Conservation (phyloP, 495 filamentous ascomycete genomes). For the Oidiodendron maius region DNA sequence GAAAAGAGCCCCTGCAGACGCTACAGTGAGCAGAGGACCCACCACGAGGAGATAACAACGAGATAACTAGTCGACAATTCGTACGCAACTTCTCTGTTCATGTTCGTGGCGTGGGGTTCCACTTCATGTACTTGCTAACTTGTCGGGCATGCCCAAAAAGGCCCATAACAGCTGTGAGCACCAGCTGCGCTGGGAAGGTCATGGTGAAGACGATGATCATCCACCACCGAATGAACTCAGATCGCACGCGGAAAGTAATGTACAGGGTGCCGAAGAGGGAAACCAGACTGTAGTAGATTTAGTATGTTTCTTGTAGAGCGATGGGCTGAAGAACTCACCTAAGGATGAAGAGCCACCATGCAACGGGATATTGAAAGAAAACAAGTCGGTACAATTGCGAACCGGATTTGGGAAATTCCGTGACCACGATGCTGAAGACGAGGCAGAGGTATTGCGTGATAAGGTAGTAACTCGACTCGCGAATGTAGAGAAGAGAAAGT, state of each 20-base stretch:
- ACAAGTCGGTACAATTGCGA: background rate
- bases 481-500: slow-evolving; percentile 2
- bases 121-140: slow-evolving; percentile 1
- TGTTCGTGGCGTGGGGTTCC: slow-evolving; percentile 8
- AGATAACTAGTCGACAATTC: background rate
- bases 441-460: slow-evolving; percentile 10
- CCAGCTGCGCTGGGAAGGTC: slow-evolving; percentile 1
- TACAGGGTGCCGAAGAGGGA: slow-evolving; percentile 1
- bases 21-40: too few relatives aligned
- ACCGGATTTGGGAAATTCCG: slow-evolving; percentile 4
- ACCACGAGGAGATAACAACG: too few relatives aligned
- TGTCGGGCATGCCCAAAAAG: slow-evolving; percentile 6
- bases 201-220: slow-evolving; percentile 2
- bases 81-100: background rate
- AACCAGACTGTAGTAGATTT: slow-evolving; percentile 1
- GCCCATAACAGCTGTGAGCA: slow-evolving; percentile 4
- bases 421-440: background rate
- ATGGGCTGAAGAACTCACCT: slow-evolving; percentile 2
- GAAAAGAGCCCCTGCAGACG: too few relatives aligned
- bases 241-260: slow-evolving; percentile 5
- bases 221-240: slow-evolving; percentile 1
- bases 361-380: slow-evolving; percentile 9
- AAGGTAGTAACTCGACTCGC: slow-evolving; percentile 10
- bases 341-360: slow-evolving; percentile 9
- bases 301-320: background rate